phyloP scores from a whole-genome alignment of 2,329 filamentous ascomycete genomes.

The Penicillium sp. region DNA sequence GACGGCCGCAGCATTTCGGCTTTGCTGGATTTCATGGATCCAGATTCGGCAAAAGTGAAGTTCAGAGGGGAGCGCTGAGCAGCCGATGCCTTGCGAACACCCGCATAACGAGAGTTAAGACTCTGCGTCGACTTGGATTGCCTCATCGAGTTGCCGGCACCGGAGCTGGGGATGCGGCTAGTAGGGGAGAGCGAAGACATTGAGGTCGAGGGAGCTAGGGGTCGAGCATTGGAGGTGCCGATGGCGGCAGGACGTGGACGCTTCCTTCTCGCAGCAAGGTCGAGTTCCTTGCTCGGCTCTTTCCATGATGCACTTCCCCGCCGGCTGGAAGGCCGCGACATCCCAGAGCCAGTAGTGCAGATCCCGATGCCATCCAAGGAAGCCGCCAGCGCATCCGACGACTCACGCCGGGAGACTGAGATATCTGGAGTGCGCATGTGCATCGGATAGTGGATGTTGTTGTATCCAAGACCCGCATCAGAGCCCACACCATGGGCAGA shows the following conservation, averaged over 20 bases:
- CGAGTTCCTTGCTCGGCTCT: constrained; percentile 42
- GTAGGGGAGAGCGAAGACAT: constrained; percentile 45
- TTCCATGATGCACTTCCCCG: constrained; percentile 33
- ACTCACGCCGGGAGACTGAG: constrained; percentile 30
- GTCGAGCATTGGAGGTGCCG: constrained; percentile 41
- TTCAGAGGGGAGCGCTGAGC: constrained; percentile 49
- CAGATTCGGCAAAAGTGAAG: constrained; percentile 46
- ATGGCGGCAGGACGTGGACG: constrained; percentile 48
- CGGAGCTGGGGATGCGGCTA: constrained; percentile 33
- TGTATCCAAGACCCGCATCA: neutral
- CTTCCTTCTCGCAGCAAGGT: constrained; percentile 48
- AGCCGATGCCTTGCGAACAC: constrained; percentile 47
- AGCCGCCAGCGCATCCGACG: constrained; percentile 36
- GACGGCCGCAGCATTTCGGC: constrained; percentile 37
- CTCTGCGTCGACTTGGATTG: constrained; percentile 48
- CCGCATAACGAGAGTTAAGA: constrained; percentile 46
- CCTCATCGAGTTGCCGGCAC: constrained; percentile 40
- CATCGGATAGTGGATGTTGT: neutral
- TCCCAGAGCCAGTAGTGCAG: constrained; percentile 24
- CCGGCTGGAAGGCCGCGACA: constrained; percentile 28
- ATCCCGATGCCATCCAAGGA: constrained; percentile 39
- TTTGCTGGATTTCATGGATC: constrained; percentile 35
- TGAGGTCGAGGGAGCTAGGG: constrained; percentile 39
- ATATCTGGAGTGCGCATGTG: constrained; percentile 32
- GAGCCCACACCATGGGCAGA: constrained; percentile 19